Evolutionary conservation across 73 alveolate genomes (phyloP).

Genomic region (Tetrahymena malaccensis): DNA sequence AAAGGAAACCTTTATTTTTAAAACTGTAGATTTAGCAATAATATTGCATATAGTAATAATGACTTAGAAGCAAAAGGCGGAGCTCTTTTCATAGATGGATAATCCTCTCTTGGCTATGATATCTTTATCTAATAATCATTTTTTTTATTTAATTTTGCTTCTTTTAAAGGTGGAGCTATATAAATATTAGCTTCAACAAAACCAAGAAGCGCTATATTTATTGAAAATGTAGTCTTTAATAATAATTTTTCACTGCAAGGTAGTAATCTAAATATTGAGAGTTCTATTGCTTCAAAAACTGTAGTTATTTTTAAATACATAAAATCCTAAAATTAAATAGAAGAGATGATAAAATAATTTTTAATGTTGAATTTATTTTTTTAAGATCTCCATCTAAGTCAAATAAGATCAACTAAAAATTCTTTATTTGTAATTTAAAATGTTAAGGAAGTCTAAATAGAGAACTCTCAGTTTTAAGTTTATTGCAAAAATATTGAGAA

Average conservation of each 20-base stretch:
- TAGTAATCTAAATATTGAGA: background rate
- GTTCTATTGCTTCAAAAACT: background rate
- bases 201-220: background rate
- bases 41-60: background rate
- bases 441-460: background rate
- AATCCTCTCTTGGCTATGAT: background rate
- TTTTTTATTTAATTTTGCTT: background rate
- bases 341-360: background rate
- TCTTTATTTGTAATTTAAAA: background rate
- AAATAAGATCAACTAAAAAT: background rate
- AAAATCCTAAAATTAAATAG: background rate
- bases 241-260: background rate
- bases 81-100: background rate
- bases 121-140: background rate
- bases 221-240: background rate
- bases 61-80: background rate
- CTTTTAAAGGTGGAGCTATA: background rate
- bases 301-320: background rate
- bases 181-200: background rate
- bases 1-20: background rate
- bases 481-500: background rate
- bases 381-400: background rate
- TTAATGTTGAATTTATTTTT: background rate
- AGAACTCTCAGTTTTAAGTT: background rate
- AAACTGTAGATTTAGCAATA: background rate